Evolutionary conservation across 2,329 filamentous ascomycete species (phyloP).

Genomic region (Fusarium denticulatum): DNA sequence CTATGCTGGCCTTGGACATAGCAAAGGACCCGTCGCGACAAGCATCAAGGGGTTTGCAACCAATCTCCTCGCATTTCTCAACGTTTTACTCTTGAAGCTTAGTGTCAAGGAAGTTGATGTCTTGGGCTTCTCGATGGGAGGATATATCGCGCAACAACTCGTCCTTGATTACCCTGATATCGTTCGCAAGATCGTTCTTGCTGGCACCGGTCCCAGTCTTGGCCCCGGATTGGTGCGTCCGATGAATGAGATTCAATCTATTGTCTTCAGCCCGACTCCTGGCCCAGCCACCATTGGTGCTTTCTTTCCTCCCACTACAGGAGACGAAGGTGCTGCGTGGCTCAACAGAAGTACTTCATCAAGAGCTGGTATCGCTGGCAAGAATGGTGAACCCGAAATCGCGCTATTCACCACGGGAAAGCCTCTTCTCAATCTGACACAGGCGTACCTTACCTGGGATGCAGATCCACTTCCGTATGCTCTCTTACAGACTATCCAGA

Average conservation of each 20-base stretch:
- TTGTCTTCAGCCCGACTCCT: neutral
- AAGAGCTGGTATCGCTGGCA: accelerated
- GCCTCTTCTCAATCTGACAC: neutral
- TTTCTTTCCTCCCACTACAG: neutral
- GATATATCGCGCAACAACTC: neutral
- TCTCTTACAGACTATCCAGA: neutral
- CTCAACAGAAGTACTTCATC: neutral
- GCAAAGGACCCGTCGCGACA: neutral
- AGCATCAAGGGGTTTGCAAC: neutral
- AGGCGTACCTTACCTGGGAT: neutral
- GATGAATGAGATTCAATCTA: neutral
- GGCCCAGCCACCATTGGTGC: neutral
- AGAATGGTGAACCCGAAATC: neutral
- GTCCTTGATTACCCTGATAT: neutral
- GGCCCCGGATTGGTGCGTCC: neutral
- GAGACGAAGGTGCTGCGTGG: neutral
- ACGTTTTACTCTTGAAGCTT: neutral
- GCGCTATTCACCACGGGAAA: accelerated
- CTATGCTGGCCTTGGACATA: neutral
- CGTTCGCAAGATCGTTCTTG: neutral
- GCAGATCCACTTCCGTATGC: neutral
- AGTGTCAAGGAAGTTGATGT: neutral
- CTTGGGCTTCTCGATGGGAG: neutral
- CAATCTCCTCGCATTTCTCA: neutral
- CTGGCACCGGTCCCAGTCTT: neutral